These are phyloP conservation scores for Funneliformis caledonium DNA, from an alignment of 371 early-diverging fungal genomes.

Conservation along the genomic window DNA sequence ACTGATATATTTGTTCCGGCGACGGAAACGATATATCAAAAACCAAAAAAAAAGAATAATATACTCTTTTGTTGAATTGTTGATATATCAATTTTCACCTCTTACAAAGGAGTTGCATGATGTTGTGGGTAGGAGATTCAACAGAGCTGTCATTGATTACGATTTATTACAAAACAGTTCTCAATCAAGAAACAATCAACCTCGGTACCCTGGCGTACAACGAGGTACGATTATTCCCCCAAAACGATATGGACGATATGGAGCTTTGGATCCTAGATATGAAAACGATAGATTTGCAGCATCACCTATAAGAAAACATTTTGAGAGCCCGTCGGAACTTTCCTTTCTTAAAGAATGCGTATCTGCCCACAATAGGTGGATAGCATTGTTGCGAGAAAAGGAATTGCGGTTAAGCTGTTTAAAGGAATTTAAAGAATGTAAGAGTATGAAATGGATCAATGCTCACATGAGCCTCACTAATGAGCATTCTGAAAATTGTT, in stretches of 20 bases:
- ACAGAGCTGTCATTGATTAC: neutral
- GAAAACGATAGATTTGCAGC: neutral
- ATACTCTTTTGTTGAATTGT: slow-evolving; percentile 1
- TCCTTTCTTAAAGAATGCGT: slow-evolving; percentile 4
- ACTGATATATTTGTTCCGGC: neutral
- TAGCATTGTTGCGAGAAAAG: neutral
- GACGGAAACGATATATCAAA: neutral
- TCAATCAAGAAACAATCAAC: neutral
- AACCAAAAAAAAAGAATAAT: neutral
- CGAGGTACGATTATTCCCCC: neutral
- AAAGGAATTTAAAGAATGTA: neutral
- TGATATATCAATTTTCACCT: neutral
- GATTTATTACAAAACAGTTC: neutral
- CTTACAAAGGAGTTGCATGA: neutral
- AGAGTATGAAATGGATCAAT: neutral
- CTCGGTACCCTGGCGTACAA: neutral
- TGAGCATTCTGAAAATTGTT: neutral
- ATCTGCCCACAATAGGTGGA: neutral
- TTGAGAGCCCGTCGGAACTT: neutral
- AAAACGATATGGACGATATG: neutral
- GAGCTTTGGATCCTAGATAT: neutral
- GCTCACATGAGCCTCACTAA: neutral
- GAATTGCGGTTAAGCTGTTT: neutral
- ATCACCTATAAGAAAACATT: neutral
- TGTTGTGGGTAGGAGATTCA: neutral